Evolutionary conservation across 1,284 basidiomycete genomes (phyloP), one percentile per base, ranked within the genome.

Genomic region (Cryptococcus jaspeensis): DNA sequence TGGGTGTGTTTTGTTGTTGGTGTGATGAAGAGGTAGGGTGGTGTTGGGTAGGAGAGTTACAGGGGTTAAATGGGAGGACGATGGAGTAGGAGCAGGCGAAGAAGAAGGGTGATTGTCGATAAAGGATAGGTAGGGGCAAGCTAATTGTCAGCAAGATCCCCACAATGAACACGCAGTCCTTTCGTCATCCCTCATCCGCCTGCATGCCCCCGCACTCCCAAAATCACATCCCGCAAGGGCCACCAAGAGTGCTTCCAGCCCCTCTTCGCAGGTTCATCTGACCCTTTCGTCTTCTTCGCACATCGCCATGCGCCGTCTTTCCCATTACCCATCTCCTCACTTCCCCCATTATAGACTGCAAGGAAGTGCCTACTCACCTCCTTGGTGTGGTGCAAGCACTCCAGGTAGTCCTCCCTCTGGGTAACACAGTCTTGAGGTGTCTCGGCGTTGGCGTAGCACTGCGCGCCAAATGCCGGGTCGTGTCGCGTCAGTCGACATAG

Each of bases 361-460:
- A 43, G 3, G 32, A 3, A 58, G 11, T 8, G n/a, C 7, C 12
- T 5, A 64, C 80, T 59, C 61, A 92, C 93, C 85, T 95, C 92
- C 78, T 95, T 91, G 43, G 84, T 87, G 72, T 89, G 86, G 75
- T 96, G 93, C 58, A 97, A 80, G 78, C 94, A 97, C 77, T 96
- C 92, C 56, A 96, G 75, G 80, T 97, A 97, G 77, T 96, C 93
- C 62, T 90, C 90, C 60, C 85, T 86, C 64, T 86, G 87, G 16
- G 81, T 78, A 16, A 82, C 77, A 77, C 93, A 97, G 69, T 90
- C 82, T 45, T 79, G 76, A 1, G 92, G 90, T 46, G 81, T 81
- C 64, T 94, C 90, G 48, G 92, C 85, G 58, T 84, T 81, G 9
- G 88, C 87, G 75, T 96, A 97, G 80, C 93, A 97, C 88, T 96